Evolutionary conservation across 2,329 filamentous ascomycete species (phyloP).

Genomic region (Aspergillus tubingensis): DNA sequence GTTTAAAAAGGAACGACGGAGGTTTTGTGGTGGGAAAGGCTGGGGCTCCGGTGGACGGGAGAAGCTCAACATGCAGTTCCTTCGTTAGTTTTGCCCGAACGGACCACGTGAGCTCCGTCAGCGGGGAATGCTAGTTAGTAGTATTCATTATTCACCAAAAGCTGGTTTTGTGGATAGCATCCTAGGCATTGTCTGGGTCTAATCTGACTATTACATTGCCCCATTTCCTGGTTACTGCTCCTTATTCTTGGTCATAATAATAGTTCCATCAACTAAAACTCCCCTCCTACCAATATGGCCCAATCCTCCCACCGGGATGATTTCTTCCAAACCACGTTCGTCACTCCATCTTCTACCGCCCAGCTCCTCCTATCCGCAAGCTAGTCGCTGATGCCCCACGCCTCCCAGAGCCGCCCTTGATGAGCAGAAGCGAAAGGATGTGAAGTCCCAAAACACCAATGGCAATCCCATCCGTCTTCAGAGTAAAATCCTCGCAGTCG

Average conservation of each 20-base stretch:
- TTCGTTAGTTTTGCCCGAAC: conserved; percentile 16
- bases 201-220: neutral
- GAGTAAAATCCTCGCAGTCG: conserved; percentile 80
- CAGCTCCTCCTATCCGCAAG: conserved; percentile 10
- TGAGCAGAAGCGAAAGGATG: conserved; percentile 63
- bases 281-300: conserved; percentile 52
- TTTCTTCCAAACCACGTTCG: conserved; percentile 92
- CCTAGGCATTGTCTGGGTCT: neutral
- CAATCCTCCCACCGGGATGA: conserved; percentile 72
- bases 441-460: conserved; percentile 77
- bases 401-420: conserved; percentile 48
- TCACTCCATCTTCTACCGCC: conserved; percentile 12
- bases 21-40: conserved; percentile 32
- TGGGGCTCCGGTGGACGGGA: conserved; percentile 35
- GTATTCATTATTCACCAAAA: neutral
- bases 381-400: conserved; percentile 15
- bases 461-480: conserved; percentile 78
- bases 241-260: neutral
- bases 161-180: neutral
- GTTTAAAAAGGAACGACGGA: conserved; percentile 12
- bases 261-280: neutral
- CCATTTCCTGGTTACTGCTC: neutral
- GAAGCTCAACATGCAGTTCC: conserved; percentile 35
- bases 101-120: neutral
- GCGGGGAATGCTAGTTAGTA: neutral